A percentile compares a stretch with the other conserved stretches of the same genome.
Conservation (phyloP, 129 eudicot species). For the Flaveria linearis region DNA sequence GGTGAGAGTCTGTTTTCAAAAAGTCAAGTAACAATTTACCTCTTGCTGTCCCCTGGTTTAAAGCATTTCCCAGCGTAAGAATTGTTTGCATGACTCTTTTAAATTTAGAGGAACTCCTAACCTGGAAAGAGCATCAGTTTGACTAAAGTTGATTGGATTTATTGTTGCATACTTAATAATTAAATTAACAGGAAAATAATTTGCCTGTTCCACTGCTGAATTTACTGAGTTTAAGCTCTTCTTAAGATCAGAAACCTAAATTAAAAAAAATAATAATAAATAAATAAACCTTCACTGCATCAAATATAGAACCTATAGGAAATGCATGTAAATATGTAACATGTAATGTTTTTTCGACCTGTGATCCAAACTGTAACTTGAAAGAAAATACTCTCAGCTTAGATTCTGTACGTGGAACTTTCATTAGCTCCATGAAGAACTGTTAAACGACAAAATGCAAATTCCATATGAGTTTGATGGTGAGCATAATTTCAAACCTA, state of each 20-base stretch:
- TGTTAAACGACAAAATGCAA: constrained; percentile 39
- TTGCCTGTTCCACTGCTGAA: constrained; percentile 78
- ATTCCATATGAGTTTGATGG: not conserved
- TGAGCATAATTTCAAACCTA: not conserved
- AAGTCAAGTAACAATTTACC: constrained; percentile 44
- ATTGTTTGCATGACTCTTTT: constrained; percentile 91
- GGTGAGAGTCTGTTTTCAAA: not conserved
- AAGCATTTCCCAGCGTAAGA: constrained; percentile 86
- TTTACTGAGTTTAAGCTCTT: constrained; percentile 66
- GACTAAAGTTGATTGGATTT: not conserved
- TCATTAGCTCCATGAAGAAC: constrained; percentile 95
- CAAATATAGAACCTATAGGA: constrained; percentile 20
- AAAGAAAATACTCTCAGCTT: constrained; percentile 87
- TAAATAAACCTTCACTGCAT: not conserved
- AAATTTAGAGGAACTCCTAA: constrained; percentile 73
- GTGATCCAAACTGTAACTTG: constrained; percentile 67
- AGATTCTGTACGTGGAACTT: constrained; percentile 91
- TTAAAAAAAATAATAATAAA: not conserved
- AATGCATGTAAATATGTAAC: not conserved
- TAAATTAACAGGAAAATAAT: constrained; percentile 25
- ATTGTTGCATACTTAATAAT: constrained; percentile 1
- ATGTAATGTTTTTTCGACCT: constrained; percentile 47
- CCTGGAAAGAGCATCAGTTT: constrained; percentile 47
- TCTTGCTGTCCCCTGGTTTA: constrained; percentile 95
- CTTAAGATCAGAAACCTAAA: constrained; percentile 79